A percentile compares a stretch with the other conserved stretches of the same genome.
Evolutionary conservation across 1,284 basidiomycete species (phyloP).

Genomic region (Phlebopus sp.): DNA sequence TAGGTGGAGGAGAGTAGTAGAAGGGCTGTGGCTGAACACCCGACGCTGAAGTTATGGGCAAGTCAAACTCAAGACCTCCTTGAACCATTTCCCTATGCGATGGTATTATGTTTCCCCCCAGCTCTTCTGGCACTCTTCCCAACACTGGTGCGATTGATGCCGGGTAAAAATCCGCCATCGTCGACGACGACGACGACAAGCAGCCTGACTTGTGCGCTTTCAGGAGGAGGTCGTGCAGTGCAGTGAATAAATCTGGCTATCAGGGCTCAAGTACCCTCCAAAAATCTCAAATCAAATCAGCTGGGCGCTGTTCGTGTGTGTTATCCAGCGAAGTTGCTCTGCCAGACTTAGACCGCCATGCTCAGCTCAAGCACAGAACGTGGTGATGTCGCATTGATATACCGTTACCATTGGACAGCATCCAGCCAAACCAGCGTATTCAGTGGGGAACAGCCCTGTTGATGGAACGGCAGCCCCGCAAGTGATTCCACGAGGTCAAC

Average conservation of each 20-base stretch:
- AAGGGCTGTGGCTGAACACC: conserved; percentile 22
- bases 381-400: too few relatives aligned
- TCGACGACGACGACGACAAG: conserved; percentile 17
- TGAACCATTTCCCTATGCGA: conserved; percentile 54
- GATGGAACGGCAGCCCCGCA: too few relatives aligned
- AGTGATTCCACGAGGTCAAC: too few relatives aligned
- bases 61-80: conserved; percentile 58
- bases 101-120: conserved; percentile 44
- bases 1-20: conserved; percentile 14
- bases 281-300: neutral
- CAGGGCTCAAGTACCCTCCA: conserved; percentile 14
- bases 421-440: too few relatives aligned
- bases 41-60: conserved; percentile 34
- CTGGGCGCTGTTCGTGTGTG: neutral
- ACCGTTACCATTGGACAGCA: too few relatives aligned
- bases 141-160: conserved; percentile 28
- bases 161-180: conserved; percentile 38
- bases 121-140: conserved; percentile 28
- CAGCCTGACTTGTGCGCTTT: conserved; percentile 11
- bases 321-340: too few relatives aligned
- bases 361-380: too few relatives aligned
- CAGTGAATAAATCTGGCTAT: conserved; percentile 21
- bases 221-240: conserved; percentile 19
- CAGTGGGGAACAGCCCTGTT: too few relatives aligned
- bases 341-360: too few relatives aligned